phyloP scores from a whole-genome alignment of 441 rosid species.

The Gossypium trilobum region DNA sequence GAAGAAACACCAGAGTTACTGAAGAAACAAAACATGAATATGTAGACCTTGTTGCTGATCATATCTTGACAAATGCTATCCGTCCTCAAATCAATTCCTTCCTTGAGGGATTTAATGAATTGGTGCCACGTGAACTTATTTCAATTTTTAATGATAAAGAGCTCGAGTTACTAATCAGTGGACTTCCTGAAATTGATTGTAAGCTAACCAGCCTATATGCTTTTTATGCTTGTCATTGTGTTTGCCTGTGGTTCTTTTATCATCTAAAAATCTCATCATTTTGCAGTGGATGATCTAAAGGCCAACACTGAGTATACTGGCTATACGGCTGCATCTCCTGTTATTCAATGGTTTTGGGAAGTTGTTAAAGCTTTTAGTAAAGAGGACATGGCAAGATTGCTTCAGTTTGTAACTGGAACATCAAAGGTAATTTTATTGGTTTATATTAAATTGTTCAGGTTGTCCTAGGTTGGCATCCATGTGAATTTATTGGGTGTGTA shows the following conservation, averaged over 20 bases:
- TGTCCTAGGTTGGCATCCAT: neutral
- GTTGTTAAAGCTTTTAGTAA: slow-evolving; percentile 79
- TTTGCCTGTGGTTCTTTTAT: slow-evolving; percentile 11
- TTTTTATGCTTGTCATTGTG: neutral
- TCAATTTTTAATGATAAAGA: slow-evolving; percentile 94
- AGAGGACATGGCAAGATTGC: slow-evolving; percentile 89
- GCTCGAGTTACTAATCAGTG: slow-evolving; percentile 94
- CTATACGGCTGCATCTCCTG: slow-evolving; percentile 67
- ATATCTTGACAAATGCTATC: slow-evolving; percentile 88
- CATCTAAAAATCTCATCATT: slow-evolving; percentile 7
- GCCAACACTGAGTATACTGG: slow-evolving; percentile 86
- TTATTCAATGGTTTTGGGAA: slow-evolving; percentile 98
- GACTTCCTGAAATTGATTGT: slow-evolving; percentile 98
- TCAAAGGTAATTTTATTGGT: slow-evolving; percentile 56
- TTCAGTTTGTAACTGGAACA: slow-evolving; percentile 95
- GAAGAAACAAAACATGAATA: slow-evolving; percentile 96
- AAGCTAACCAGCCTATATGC: slow-evolving; percentile 28
- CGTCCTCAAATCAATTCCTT: slow-evolving; percentile 91
- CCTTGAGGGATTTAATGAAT: slow-evolving; percentile 79
- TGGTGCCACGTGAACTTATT: slow-evolving; percentile 70
- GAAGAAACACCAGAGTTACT: slow-evolving; percentile 84
- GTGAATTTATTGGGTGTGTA: neutral
- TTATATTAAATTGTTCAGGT: neutral
- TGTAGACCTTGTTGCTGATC: slow-evolving; percentile 95
- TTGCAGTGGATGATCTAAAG: slow-evolving; percentile 85